phyloP scores from a whole-genome alignment of 345 rosid species.

The Euphorbia lathyris region DNA sequence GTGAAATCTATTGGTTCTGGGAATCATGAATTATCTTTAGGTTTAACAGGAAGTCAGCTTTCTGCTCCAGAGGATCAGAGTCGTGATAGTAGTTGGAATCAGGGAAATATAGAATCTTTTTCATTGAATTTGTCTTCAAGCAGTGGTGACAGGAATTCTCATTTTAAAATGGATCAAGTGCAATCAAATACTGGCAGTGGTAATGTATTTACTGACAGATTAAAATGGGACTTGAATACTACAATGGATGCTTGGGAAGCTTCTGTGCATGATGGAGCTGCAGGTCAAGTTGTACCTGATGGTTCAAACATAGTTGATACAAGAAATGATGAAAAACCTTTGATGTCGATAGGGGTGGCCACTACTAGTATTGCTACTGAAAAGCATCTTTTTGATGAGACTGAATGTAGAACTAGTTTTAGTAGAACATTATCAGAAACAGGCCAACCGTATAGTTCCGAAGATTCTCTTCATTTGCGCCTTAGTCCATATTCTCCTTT shows the following conservation, averaged over 20 bases:
- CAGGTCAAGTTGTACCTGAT: constrained; percentile 26
- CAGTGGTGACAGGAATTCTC: constrained; percentile 34
- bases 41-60: constrained; percentile 18
- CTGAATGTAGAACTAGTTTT: constrained; percentile 19
- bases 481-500: constrained; percentile 36
- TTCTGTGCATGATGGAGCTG: constrained; percentile 30
- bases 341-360: constrained; percentile 19
- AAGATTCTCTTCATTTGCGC: constrained; percentile 53
- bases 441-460: constrained; percentile 20
- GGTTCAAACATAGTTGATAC: constrained; percentile 19
- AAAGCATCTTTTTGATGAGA: constrained; percentile 24
- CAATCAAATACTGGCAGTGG: constrained; percentile 22
- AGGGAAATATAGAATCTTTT: constrained; percentile 29
- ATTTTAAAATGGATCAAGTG: constrained; percentile 18
- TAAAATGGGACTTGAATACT: constrained; percentile 84
- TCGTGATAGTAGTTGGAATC: constrained; percentile 23
- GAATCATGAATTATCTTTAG: constrained; percentile 36
- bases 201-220: constrained; percentile 39
- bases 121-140: constrained; percentile 52
- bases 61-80: constrained; percentile 22
- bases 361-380: constrained; percentile 22
- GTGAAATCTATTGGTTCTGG: constrained; percentile 25
- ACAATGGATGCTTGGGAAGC: constrained; percentile 87
- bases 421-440: constrained; percentile 21
- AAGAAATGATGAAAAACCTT: constrained; percentile 30